Conservation (phyloP, 345 rosid species). For the Citrus sinensis region DVS_A1.0 CM039162.1:22034501-22035000, state of each 20-base stretch:
- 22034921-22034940: background rate
- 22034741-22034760: background rate
- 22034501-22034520: constrained; percentile 10
- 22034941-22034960: background rate
- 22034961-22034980: constrained; percentile 24
- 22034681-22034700: background rate
- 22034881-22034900: background rate
- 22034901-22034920: background rate
- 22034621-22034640: background rate
- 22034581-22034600: background rate
- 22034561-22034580: background rate
- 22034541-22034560: background rate
- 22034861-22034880: background rate
- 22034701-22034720: background rate
- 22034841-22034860: constrained; percentile 4
- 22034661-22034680: background rate
- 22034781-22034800: background rate
- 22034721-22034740: background rate
- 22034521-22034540: background rate
- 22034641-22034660: too few relatives aligned
- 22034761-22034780: background rate
- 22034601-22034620: background rate
- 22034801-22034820: background rate
- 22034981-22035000: constrained; percentile 22
- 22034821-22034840: background rate